These are phyloP conservation scores for Lophiostoma macrostomum DNA, from an alignment of 495 filamentous ascomycete species.

Conservation along the genomic window DNA sequence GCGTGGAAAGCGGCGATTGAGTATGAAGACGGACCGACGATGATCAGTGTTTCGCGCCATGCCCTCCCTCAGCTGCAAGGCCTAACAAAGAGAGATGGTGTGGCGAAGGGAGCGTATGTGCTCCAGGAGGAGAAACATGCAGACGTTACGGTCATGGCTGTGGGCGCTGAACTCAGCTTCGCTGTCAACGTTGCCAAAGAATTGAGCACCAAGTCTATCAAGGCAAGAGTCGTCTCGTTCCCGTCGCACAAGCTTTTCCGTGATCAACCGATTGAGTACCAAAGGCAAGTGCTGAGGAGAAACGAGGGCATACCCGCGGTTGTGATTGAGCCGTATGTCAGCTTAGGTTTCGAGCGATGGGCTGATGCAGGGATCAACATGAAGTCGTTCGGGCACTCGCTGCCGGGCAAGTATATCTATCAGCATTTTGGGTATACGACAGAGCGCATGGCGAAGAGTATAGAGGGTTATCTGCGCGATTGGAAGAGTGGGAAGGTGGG, in stretches of 20 bases:
- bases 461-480: neutral
- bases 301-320: slow-evolving; percentile 45
- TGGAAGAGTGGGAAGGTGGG: neutral
- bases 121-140: slow-evolving; percentile 45
- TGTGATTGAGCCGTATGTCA: slow-evolving; percentile 55
- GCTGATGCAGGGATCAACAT: slow-evolving; percentile 53
- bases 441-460: neutral
- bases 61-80: slow-evolving; percentile 44
- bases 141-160: slow-evolving; percentile 49
- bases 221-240: slow-evolving; percentile 53
- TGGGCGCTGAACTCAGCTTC: slow-evolving; percentile 50
- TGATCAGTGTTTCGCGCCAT: slow-evolving; percentile 52
- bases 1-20: slow-evolving; percentile 51
- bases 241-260: slow-evolving; percentile 56
- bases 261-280: slow-evolving; percentile 50
- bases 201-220: slow-evolving; percentile 40
- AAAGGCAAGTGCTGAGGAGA: slow-evolving; percentile 42
- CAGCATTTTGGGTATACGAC: slow-evolving; percentile 49
- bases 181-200: slow-evolving; percentile 43
- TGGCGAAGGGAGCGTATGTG: slow-evolving; percentile 49
- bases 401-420: slow-evolving; percentile 54
- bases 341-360: slow-evolving; percentile 59
- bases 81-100: slow-evolving; percentile 43
- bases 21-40: slow-evolving; percentile 46
- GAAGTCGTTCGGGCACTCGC: slow-evolving; percentile 48